Conservation (phyloP, 139 green algal species). For the Closterium sp. region DNA sequence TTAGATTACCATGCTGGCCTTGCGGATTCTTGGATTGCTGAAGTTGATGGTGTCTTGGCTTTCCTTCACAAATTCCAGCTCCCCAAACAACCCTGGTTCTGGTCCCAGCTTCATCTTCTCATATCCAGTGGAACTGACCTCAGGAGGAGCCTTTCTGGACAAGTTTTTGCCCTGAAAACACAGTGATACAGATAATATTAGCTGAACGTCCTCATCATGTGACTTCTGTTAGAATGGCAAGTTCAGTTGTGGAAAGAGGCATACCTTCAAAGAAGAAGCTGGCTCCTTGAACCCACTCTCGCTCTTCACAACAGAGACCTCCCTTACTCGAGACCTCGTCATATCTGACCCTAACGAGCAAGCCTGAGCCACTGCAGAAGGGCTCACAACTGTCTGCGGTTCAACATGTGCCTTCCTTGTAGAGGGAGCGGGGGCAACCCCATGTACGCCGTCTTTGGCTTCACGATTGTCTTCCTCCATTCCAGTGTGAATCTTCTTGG, state of each 20-base stretch:
- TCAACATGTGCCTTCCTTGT: background rate
- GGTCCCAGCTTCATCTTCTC: constrained; percentile 3
- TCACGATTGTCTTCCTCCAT: background rate
- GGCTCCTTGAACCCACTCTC: constrained; percentile 13
- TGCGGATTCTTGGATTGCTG: background rate
- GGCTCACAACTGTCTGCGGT: too few relatives aligned
- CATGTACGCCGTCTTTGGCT: background rate
- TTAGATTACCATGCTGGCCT: constrained; percentile 18
- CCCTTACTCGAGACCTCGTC: constrained; percentile 9
- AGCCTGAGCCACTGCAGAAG: constrained; percentile 11
- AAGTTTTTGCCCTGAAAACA: background rate
- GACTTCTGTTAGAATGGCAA: constrained; percentile 1
- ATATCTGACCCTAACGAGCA: constrained; percentile 13
- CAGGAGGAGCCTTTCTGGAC: constrained; percentile 10
- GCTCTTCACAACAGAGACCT: background rate
- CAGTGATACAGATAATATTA: background rate
- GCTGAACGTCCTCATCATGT: too few relatives aligned
- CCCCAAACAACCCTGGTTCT: background rate
- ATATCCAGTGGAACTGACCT: background rate
- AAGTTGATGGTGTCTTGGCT: constrained; percentile 10
- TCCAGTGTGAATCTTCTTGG: background rate
- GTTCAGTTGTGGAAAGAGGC: background rate
- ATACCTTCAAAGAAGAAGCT: background rate
- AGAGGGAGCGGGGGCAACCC: background rate
- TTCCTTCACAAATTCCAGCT: background rate